Evolutionary conservation across 202 grass and related monocot species (phyloP).

Genomic region (Bolboschoenoplectus hybrid): DNA sequence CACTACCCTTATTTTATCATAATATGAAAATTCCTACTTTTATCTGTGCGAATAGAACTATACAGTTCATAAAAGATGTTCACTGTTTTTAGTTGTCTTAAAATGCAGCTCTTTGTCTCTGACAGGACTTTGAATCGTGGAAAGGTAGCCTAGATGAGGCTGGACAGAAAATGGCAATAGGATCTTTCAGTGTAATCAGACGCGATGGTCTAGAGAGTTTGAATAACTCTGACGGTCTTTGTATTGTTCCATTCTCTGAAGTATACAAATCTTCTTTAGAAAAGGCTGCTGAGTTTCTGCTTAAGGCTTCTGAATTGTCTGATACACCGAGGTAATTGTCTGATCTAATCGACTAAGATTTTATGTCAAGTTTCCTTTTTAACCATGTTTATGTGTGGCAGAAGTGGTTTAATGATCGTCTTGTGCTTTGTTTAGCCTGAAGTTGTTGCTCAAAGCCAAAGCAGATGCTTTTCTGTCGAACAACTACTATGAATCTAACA

Average conservation of each 20-base stretch:
- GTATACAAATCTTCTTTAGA: conserved; percentile 64
- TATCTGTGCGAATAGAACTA: too few species aligned
- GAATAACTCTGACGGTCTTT: conserved; percentile 64
- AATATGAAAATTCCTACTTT: too few species aligned
- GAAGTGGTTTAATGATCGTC: not conserved
- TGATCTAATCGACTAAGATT: too few species aligned
- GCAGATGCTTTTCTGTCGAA: conserved; percentile 84
- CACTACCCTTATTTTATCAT: too few species aligned
- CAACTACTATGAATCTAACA: conserved; percentile 86
- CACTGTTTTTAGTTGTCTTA: conserved; percentile 23
- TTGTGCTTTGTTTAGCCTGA: conserved; percentile 60
- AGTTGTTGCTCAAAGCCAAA: conserved; percentile 75
- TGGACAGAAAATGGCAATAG: conserved; percentile 67
- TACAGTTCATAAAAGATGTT: not conserved
- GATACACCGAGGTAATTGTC: conserved; percentile 60
- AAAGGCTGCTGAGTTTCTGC: conserved; percentile 64
- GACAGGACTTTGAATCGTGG: conserved; percentile 84
- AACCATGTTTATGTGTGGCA: conserved; percentile 25
- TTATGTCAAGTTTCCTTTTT: too few species aligned
- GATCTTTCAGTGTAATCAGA: conserved; percentile 81
- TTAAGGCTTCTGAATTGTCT: conserved; percentile 64
- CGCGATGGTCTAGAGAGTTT: conserved; percentile 43
- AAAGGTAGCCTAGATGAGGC: conserved; percentile 50
- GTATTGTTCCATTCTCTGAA: conserved; percentile 71
- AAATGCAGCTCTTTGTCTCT: too few species aligned